Base-by-base conservation (phyloP, 2,329 filamentous ascomycete genomes). In the Cordyceps javanica region DNA sequence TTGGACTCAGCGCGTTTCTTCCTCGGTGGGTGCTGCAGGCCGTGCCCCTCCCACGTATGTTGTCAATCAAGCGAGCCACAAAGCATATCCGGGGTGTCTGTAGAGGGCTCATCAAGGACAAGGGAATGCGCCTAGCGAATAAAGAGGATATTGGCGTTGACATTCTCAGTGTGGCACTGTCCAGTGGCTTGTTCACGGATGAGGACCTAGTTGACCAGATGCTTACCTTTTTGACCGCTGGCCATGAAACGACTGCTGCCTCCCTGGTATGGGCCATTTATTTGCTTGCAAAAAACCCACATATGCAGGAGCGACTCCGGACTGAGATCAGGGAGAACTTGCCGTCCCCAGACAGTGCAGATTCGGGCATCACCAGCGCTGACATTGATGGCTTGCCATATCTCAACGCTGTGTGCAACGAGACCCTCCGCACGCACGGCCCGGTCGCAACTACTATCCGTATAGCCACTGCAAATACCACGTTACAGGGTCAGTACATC, bases 351-450 rank as follows among this genome's bases (percentile, higher is more conserved):
- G 49, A 58, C 21, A 13, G 9, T 11, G 16, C 32, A 11, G 21
- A 32, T 5, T 19, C 30, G 5, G 23, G 23, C 4, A 39, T 46
- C 2, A 21, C 36, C 5, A 50, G 25, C 16, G 16, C n/a, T 8
- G 41, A 39, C 5, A 41, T 59, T 19, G 57, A 59, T 14, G 9
- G 25, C n/a, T 32, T 59, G 26, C 57, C 57, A 11, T 59, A 59
- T 69, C 82, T 94, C 46, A 85, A 89, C 66, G 90, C 90, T 32
- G 83, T 96, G 23, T 71, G 69, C 62, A 74, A 67, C 58, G 77
- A 79, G 60, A 67, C 73, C 0, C 61, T 79, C 8, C 71, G 77
- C 0, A 65, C 73, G 25, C 72, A 71, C 55, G 64, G 72, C 2
- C 74, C 75, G 2, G 72, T 67, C 10, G 66, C 69, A 3, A 64